Evolutionary conservation across 768 basidiomycete genomes (phyloP).

Genomic region (Kockovaella imperatae): DNA sequence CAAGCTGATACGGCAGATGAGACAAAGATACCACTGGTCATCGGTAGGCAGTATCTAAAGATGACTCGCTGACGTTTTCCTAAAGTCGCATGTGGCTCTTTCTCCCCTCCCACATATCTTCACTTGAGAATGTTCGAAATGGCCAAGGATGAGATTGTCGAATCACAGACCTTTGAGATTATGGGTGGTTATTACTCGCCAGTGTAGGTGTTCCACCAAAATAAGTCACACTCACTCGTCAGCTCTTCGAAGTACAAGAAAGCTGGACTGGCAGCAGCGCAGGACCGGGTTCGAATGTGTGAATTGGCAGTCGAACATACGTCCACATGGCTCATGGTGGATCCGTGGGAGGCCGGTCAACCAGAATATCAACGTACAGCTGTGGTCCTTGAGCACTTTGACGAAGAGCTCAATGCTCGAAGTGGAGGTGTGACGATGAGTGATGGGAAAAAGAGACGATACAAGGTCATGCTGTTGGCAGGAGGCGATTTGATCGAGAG

Average conservation of each 20-base stretch:
- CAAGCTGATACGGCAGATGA: slow-evolving; percentile 20
- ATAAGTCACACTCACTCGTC: background rate
- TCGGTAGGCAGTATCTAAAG: slow-evolving; percentile 43
- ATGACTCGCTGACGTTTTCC: background rate
- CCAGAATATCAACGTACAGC: slow-evolving; percentile 85
- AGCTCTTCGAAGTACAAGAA: slow-evolving; percentile 69
- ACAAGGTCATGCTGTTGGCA: slow-evolving; percentile 82
- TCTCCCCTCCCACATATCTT: slow-evolving; percentile 95
- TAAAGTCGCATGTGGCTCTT: slow-evolving; percentile 85
- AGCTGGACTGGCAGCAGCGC: slow-evolving; percentile 77
- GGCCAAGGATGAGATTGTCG: slow-evolving; percentile 84
- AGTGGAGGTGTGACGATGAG: slow-evolving; percentile 65
- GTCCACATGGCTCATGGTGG: slow-evolving; percentile 91
- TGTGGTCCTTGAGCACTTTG: slow-evolving; percentile 93
- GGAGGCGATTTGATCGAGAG: slow-evolving; percentile 97
- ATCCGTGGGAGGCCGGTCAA: slow-evolving; percentile 95
- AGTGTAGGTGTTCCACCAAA: slow-evolving; percentile 48
- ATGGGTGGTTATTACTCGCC: slow-evolving; percentile 94
- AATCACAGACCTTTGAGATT: slow-evolving; percentile 90
- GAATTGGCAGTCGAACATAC: slow-evolving; percentile 83
- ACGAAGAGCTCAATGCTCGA: slow-evolving; percentile 78
- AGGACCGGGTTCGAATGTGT: slow-evolving; percentile 67
- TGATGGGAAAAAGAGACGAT: slow-evolving; percentile 63
- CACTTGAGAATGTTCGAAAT: slow-evolving; percentile 99
- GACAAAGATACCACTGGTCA: slow-evolving; percentile 66